These are phyloP conservation scores for Hanseniaspora guilliermondii DNA, from an alignment of 805 yeast genomes.

Conservation along the genomic window DNA sequence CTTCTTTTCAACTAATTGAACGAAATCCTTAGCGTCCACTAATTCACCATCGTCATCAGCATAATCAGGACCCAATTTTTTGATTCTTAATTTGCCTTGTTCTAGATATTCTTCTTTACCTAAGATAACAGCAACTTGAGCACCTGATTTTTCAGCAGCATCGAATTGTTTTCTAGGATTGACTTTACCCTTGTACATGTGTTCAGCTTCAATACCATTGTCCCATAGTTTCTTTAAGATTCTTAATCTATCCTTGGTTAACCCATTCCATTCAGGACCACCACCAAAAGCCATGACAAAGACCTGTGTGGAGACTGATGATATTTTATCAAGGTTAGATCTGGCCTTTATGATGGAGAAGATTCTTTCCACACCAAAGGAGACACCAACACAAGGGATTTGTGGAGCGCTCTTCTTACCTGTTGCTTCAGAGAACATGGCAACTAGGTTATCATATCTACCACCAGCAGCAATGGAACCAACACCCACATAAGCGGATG, in stretches of 20 bases:
- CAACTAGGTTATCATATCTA: constrained; percentile 89
- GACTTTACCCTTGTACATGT: constrained; percentile 81
- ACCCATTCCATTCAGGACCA: constrained; percentile 92
- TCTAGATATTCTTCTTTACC: constrained; percentile 78
- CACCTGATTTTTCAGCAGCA: constrained; percentile 91
- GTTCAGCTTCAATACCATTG: constrained; percentile 82
- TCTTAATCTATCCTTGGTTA: constrained; percentile 80
- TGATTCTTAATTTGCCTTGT: constrained; percentile 71
- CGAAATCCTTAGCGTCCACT: constrained; percentile 49
- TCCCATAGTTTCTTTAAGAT: constrained; percentile 76
- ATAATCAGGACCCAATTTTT: constrained; percentile 79
- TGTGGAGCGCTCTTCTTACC: constrained; percentile 58
- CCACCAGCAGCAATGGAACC: constrained; percentile 99
- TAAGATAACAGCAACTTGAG: constrained; percentile 77
- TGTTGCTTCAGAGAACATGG: constrained; percentile 80
- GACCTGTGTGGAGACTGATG: constrained; percentile 84
- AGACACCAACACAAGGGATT: constrained; percentile 94
- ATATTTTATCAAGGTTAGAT: constrained; percentile 48
- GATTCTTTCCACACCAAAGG: constrained; percentile 92
- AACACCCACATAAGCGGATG: constrained; percentile 92
- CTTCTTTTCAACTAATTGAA: constrained; percentile 39
- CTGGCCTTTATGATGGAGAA: constrained; percentile 81
- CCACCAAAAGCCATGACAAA: constrained; percentile 98
- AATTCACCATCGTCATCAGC: constrained; percentile 78
- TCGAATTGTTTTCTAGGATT: constrained; percentile 94